Base-by-base conservation (phyloP, 768 basidiomycete species). In the Podaxis sp. region DNA sequence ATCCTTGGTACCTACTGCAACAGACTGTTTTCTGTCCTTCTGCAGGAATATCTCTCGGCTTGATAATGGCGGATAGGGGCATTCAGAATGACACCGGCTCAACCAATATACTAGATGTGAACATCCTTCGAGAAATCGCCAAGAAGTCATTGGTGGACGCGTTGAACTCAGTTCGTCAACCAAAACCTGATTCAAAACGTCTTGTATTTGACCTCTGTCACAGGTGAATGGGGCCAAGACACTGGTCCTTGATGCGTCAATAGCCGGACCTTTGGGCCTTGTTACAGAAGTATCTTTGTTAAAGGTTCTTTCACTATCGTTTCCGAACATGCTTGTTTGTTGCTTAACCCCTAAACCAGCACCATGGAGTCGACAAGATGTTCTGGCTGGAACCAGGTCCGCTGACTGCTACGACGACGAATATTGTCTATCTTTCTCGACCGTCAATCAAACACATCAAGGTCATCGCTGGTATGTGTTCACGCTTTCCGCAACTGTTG, bases 281-380 rank as follows among this genome's bases (percentile, higher is more conserved):
- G 87, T 99, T n/a, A 96, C 94, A 2, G 97, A 99, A 68, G 93
- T 98, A 1, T 85, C 95, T 1, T 75, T 96, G 15, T 79, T 99
- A 60, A 98, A 99, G 87, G 97, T 95, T 56, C 55, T 37, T 22
- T 38, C 56, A 44, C 52, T 49, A 10, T 13, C 11, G 17, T n/a
- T 24, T 38, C 37, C n/a, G 44, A 13, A 10, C 33, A 33, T 41
- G 15, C 44, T 50, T 15, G 20, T 46, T 26, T 28, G 46, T 33
- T 41, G 37, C 54, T 60, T 13, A 56, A 64, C 24, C 50, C 51
- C 49, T 15, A 51, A 30, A 24, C 60, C 67, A 99, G 96, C 92
- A 99, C 72, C 96, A 99, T 87, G 96, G 95, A 4, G 94, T 99
- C 2, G 96, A 98, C 79, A 97, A 97, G 81, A 96, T 99, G 93